A percentile compares a stretch with the other conserved stretches of the same genome.
phyloP scores from a whole-genome alignment of 176 grass and related monocot species.

The Avena eriantha region DNA sequence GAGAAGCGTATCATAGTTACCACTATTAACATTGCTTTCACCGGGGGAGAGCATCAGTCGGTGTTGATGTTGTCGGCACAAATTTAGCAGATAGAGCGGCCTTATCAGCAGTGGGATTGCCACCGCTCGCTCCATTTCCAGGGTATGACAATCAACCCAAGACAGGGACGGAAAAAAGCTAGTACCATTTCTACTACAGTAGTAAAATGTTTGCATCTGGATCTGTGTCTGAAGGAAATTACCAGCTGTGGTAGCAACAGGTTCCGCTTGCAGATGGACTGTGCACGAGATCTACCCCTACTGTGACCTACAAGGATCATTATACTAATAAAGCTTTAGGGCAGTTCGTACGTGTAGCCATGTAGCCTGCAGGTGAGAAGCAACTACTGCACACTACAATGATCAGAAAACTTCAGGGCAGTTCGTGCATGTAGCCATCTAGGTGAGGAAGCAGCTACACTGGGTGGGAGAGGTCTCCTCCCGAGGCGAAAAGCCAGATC shows the following conservation, averaged over 20 bases:
- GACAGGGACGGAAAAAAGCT: neutral
- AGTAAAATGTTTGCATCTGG: too few relatives aligned
- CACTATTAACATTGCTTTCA: neutral
- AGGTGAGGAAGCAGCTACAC: slow-evolving; percentile 9
- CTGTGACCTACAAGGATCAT: neutral
- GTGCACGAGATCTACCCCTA: slow-evolving; percentile 14
- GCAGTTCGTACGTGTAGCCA: neutral
- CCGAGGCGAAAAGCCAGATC: slow-evolving; percentile 35
- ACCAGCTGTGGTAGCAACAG: neutral
- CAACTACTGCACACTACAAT: neutral
- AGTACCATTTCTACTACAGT: neutral
- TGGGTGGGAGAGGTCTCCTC: neutral
- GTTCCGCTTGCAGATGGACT: neutral
- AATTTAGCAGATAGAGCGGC: neutral
- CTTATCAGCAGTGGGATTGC: neutral
- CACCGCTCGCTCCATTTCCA: neutral
- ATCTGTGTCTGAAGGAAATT: neutral
- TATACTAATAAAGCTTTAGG: neutral
- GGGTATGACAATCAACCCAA: neutral
- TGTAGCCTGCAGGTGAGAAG: neutral
- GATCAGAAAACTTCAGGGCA: neutral
- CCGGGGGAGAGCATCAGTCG: neutral
- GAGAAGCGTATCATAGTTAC: neutral
- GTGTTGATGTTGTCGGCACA: neutral
- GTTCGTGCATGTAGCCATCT: neutral